Percentiles rank a stretch among this genome's conserved stretches.
Evolutionary conservation across 805 yeast species (phyloP).

Genomic region (Saturnispora besseyi): DNA sequence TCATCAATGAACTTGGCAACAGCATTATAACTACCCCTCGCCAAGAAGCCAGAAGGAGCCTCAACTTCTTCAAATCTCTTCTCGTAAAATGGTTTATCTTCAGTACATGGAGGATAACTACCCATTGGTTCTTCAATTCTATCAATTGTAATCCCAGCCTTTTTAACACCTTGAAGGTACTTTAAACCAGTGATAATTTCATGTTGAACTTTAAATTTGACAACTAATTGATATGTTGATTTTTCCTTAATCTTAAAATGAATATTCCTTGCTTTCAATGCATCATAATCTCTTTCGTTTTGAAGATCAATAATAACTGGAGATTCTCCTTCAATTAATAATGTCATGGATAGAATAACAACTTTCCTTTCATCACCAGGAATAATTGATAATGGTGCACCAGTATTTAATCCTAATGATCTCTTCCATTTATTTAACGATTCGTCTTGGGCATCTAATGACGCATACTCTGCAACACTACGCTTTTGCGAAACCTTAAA

Average conservation of each 20-base stretch:
- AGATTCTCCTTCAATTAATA: constrained; percentile 55
- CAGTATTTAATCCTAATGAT: constrained; percentile 65
- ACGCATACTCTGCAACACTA: constrained; percentile 73
- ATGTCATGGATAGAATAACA: constrained; percentile 68
- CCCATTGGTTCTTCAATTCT: constrained; percentile 84
- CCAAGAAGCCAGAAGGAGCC: constrained; percentile 85
- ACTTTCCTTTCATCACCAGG: constrained; percentile 70
- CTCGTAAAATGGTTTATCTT: constrained; percentile 74
- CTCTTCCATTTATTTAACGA: constrained; percentile 87
- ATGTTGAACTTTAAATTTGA: constrained; percentile 79
- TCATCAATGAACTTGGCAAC: constrained; percentile 79
- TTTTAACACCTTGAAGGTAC: constrained; percentile 76
- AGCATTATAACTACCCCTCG: constrained; percentile 80
- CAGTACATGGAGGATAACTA: constrained; percentile 82
- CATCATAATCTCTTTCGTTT: constrained; percentile 44
- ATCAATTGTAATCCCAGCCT: constrained; percentile 82
- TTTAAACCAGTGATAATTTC: constrained; percentile 78
- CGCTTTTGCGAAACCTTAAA: constrained; percentile 63
- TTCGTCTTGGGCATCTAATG: constrained; percentile 84
- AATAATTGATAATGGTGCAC: constrained; percentile 49
- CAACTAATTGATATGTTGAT: constrained; percentile 59
- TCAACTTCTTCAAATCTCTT: constrained; percentile 60
- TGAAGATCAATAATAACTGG: constrained; percentile 67
- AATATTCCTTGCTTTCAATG: constrained; percentile 42
- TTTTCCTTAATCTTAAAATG: constrained; percentile 74